Conservation (phyloP, 768 basidiomycete species). For the Boletellus ananiceps region DNA sequence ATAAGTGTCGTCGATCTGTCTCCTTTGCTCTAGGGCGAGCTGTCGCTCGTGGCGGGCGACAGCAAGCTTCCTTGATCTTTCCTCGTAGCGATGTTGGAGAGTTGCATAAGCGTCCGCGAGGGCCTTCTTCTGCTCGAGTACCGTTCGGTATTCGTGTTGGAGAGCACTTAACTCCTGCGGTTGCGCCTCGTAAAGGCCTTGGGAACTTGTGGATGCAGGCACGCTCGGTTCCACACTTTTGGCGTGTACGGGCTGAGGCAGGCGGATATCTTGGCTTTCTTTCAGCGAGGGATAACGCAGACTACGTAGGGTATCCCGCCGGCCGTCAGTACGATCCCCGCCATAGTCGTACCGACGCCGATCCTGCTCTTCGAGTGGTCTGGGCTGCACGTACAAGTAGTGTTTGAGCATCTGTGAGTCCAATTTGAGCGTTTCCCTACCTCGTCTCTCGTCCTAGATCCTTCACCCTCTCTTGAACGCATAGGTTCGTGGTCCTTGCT, state of each 20-base stretch:
- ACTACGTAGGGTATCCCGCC: background rate
- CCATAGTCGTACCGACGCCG: background rate
- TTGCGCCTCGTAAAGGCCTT: constrained; percentile 2
- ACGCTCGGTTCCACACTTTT: background rate
- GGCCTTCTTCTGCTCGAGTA: constrained; percentile 9
- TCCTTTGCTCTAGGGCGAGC: background rate
- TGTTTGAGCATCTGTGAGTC: background rate
- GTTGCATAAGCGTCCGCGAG: background rate
- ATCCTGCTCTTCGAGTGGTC: background rate
- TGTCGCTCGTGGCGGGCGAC: constrained; percentile 6
- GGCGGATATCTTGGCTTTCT: background rate
- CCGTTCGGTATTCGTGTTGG: background rate
- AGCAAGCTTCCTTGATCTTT: constrained; percentile 2
- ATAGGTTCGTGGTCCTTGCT: background rate
- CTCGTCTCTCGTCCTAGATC: constrained; percentile 2
- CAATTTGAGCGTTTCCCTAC: background rate
- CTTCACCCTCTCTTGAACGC: background rate
- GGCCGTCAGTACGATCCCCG: background rate
- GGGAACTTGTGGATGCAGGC: background rate
- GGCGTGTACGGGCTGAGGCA: background rate
- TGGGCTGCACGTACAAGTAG: background rate
- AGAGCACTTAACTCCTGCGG: constrained; percentile 5
- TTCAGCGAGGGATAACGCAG: background rate
- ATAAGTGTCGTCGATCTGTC: constrained; percentile 10
- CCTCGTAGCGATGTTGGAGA: constrained; percentile 7